Percentiles rank a stretch among this genome's conserved stretches.
These are phyloP conservation scores for Rhizopogon roseolus DNA, from an alignment of 768 basidiomycete species.

Conservation along the genomic window DNA sequence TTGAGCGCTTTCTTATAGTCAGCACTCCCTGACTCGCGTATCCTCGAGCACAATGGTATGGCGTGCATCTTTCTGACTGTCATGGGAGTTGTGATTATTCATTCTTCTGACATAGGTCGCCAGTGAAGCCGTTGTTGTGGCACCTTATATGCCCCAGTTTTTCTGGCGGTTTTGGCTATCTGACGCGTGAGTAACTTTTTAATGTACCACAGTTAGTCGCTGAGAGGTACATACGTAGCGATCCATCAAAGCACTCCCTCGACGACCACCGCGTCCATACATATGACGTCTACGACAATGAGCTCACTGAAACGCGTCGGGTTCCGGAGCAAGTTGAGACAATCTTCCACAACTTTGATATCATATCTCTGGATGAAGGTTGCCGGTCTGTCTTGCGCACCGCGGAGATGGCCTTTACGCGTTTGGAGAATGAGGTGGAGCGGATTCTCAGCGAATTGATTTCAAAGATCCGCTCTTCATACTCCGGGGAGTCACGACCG, in stretches of 20 bases:
- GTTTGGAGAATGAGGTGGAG: slow-evolving; percentile 40
- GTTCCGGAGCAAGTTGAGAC: slow-evolving; percentile 27
- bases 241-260: slow-evolving; percentile 22
- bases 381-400: slow-evolving; percentile 32
- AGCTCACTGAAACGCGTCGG: slow-evolving; percentile 40
- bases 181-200: slow-evolving; percentile 29
- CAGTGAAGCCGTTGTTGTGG: slow-evolving; percentile 14
- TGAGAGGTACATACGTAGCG: slow-evolving; percentile 9
- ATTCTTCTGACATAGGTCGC: not conserved
- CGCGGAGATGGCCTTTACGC: slow-evolving; percentile 39
- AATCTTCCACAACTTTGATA: slow-evolving; percentile 41
- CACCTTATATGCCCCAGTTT: slow-evolving; percentile 41
- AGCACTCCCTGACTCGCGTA: not conserved
- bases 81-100: not conserved
- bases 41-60: not conserved
- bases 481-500: not conserved
- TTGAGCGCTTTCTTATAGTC: not conserved
- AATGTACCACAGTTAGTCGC: not conserved
- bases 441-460: slow-evolving; percentile 30
- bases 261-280: slow-evolving; percentile 41
- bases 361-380: slow-evolving; percentile 27
- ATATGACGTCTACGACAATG: slow-evolving; percentile 50
- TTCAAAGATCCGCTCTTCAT: slow-evolving; percentile 27
- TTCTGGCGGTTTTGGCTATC: slow-evolving; percentile 49
- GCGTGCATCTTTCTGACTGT: not conserved